Percentiles rank a stretch among this genome's conserved stretches.
Conservation (phyloP, 768 basidiomycete genomes). For the Tulasnella calospora region DNA sequence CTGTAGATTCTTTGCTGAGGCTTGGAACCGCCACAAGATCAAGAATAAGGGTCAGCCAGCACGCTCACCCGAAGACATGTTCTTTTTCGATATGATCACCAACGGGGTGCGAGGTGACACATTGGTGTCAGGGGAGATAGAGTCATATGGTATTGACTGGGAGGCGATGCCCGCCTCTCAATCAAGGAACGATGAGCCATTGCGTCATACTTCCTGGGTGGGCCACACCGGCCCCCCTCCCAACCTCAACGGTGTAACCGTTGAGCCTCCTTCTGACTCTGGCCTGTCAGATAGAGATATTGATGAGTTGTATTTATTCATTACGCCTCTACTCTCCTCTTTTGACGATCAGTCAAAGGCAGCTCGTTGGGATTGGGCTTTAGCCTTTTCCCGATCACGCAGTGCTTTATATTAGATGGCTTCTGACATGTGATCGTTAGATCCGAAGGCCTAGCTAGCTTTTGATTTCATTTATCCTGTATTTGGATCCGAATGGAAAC, state of each 20-base stretch:
- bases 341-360: neutral
- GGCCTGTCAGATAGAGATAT: neutral
- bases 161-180: neutral
- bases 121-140: neutral
- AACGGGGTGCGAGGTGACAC: constrained; percentile 24
- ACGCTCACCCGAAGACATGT: constrained; percentile 32
- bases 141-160: constrained; percentile 10
- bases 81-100: constrained; percentile 31
- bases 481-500: neutral
- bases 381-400: neutral
- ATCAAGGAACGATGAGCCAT: neutral
- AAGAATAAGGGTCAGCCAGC: constrained; percentile 29
- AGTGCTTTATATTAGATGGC: neutral
- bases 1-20: constrained; percentile 35
- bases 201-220: neutral
- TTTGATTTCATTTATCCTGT: neutral
- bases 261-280: constrained; percentile 4
- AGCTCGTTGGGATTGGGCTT: neutral
- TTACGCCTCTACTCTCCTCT: neutral
- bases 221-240: constrained; percentile 1
- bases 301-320: neutral
- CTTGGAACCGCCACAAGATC: constrained; percentile 33
- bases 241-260: constrained; percentile 1
- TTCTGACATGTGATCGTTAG: neutral
- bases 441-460: neutral